These are phyloP conservation scores for Spinacia oleracea DNA, from an alignment of 179 eudicot genomes.

Conservation along the genomic window DNA sequence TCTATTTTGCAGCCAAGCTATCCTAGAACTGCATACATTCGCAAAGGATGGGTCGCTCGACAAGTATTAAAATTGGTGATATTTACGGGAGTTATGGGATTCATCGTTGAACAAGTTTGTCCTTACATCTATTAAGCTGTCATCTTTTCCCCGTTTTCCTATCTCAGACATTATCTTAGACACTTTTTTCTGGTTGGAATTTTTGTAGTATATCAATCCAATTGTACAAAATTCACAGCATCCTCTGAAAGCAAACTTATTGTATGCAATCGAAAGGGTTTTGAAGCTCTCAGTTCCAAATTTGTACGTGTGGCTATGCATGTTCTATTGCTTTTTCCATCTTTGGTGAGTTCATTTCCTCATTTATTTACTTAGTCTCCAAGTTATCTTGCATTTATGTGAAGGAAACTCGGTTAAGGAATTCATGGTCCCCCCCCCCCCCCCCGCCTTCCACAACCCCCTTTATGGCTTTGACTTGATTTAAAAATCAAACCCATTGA, in stretches of 20 bases:
- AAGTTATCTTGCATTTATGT: neutral
- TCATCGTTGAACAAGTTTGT: conserved; percentile 76
- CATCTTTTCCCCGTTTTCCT: neutral
- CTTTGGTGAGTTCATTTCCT: conserved; percentile 64
- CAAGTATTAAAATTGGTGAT: conserved; percentile 78
- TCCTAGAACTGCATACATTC: conserved; percentile 65
- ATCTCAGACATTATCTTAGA: conserved; percentile 12
- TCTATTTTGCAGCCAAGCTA: conserved; percentile 65
- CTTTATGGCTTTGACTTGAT: neutral
- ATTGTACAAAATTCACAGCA: conserved; percentile 89
- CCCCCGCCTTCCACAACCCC: too few species aligned
- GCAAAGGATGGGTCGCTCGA: conserved; percentile 90
- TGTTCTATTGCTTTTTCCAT: conserved; percentile 98
- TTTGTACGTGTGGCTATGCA: conserved; percentile 97
- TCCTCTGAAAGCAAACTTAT: conserved; percentile 85
- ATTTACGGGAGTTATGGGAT: conserved; percentile 92
- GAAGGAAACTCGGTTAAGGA: too few species aligned
- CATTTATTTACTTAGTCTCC: neutral
- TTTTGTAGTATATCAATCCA: conserved; percentile 91
- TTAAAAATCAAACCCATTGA: neutral
- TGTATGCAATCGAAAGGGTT: conserved; percentile 92
- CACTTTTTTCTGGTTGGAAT: conserved; percentile 12
- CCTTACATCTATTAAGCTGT: conserved; percentile 20
- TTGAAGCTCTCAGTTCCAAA: conserved; percentile 96
- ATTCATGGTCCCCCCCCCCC: neutral